Evolutionary conservation across 2,329 filamentous ascomycete genomes (phyloP).

Genomic region (Diaporthe sp.): DNA sequence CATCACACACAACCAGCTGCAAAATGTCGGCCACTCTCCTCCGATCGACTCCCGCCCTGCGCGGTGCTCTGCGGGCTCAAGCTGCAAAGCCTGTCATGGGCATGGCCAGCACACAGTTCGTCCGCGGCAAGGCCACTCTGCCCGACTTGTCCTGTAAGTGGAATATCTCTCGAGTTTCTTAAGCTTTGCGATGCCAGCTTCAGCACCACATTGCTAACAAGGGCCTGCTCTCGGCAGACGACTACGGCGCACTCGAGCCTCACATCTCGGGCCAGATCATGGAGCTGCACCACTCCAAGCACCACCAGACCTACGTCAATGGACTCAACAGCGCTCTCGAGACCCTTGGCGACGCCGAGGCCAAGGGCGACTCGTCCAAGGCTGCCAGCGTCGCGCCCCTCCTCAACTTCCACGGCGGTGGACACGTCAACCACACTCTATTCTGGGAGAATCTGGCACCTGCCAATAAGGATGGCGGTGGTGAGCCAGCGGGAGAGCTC

Average conservation of each 20-base stretch:
- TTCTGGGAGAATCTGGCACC: slow-evolving; percentile 92
- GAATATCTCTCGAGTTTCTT: accelerated
- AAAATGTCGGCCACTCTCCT: slow-evolving; percentile 84
- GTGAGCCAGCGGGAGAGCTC: slow-evolving; percentile 74
- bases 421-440: slow-evolving; percentile 92
- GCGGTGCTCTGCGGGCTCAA: slow-evolving; percentile 78
- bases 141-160: slow-evolving; percentile 80
- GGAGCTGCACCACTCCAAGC: slow-evolving; percentile 84
- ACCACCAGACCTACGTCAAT: slow-evolving; percentile 83
- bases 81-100: slow-evolving; percentile 73
- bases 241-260: slow-evolving; percentile 94
- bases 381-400: slow-evolving; percentile 65
- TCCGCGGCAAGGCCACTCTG: slow-evolving; percentile 90
- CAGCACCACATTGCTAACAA: slow-evolving; percentile 12
- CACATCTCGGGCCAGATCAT: slow-evolving; percentile 84
- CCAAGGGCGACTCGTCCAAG: slow-evolving; percentile 70
- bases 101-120: slow-evolving; percentile 81
- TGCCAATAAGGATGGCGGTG: slow-evolving; percentile 71
- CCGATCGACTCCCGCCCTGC: slow-evolving; percentile 75
- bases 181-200: background rate
- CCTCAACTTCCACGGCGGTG: slow-evolving; percentile 90
- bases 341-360: slow-evolving; percentile 72
- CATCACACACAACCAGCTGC: slow-evolving; percentile 33
- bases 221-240: slow-evolving; percentile 70
- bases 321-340: slow-evolving; percentile 79